These are phyloP conservation scores for Alloteropsis semialata DNA, from an alignment of 176 grass and related monocot genomes.

Conservation along the genomic window DNA sequence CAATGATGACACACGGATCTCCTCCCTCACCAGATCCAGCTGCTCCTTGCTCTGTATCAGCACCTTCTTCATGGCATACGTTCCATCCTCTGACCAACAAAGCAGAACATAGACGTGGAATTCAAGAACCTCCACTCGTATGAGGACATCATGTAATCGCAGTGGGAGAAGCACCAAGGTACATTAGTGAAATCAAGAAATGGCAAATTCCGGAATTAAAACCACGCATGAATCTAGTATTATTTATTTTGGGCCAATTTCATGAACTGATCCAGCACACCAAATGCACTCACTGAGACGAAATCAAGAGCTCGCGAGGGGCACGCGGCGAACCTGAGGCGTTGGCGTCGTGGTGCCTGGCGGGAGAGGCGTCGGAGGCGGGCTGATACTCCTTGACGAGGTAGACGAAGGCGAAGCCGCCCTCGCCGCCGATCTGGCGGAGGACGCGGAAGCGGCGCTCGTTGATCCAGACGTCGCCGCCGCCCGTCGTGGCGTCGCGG, in stretches of 20 bases:
- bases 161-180: neutral
- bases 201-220: neutral
- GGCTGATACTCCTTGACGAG: conserved; percentile 71
- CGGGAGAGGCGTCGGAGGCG: conserved; percentile 23
- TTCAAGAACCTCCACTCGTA: neutral
- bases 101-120: neutral
- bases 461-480: conserved; percentile 96
- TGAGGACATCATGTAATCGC: neutral
- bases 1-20: conserved; percentile 76
- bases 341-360: conserved; percentile 44
- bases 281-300: too few species aligned
- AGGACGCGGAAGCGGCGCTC: conserved; percentile 80
- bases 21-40: conserved; percentile 87
- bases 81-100: conserved; percentile 53
- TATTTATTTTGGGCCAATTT: neutral
- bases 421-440: conserved; percentile 89
- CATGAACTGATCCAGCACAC: neutral
- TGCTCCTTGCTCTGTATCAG: conserved; percentile 89
- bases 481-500: conserved; percentile 62
- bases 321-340: too few species aligned
- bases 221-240: neutral
- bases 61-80: conserved; percentile 88
- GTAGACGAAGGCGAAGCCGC: conserved; percentile 93
- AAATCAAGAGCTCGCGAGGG: too few species aligned
- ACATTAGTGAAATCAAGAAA: neutral